Evolutionary conservation across 495 filamentous ascomycete genomes (phyloP).

Genomic region (Penicillium herquei): DNA sequence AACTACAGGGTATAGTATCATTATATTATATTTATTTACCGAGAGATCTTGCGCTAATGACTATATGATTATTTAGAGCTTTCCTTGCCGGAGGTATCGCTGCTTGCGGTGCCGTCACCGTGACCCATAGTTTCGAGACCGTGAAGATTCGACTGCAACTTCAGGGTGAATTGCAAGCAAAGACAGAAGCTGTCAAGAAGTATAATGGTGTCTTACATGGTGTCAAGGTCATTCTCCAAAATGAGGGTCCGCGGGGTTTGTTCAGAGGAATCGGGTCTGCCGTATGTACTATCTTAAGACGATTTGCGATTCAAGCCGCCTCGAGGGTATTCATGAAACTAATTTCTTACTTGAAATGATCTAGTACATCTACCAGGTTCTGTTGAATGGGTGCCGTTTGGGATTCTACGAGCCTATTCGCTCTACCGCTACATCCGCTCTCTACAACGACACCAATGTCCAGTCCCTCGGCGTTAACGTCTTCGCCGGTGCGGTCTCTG

Average conservation of each 20-base stretch:
- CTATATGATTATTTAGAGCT: slow-evolving; percentile 37
- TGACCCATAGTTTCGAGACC: slow-evolving; percentile 97
- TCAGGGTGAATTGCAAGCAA: slow-evolving; percentile 91
- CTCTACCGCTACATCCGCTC: slow-evolving; percentile 55
- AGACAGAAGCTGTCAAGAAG: slow-evolving; percentile 75
- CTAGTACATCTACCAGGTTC: slow-evolving; percentile 93
- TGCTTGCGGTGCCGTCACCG: slow-evolving; percentile 94
- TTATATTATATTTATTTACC: not conserved
- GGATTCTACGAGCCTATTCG: slow-evolving; percentile 98
- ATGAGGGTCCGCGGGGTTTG: slow-evolving; percentile 83
- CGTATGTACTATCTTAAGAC: slow-evolving; percentile 39
- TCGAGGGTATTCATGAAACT: too few relatives aligned
- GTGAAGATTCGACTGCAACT: slow-evolving; percentile 99
- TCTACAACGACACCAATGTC: slow-evolving; percentile 68
- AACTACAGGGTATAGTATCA: slow-evolving; percentile 46
- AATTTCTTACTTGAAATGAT: not conserved
- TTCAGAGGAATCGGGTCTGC: slow-evolving; percentile 89
- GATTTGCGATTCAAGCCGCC: too few relatives aligned
- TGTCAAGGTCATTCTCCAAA: slow-evolving; percentile 82
- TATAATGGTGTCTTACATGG: slow-evolving; percentile 94
- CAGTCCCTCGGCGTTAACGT: slow-evolving; percentile 91
- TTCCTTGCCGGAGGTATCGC: slow-evolving; percentile 96
- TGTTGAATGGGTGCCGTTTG: slow-evolving; percentile 93
- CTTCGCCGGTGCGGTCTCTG: slow-evolving; percentile 82
- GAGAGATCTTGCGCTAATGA: slow-evolving; percentile 10